A percentile compares a stretch with the other conserved stretches of the same genome.
These are phyloP conservation scores for Monosporascus sp. DNA, from an alignment of 2,329 filamentous ascomycete species.

Conservation along the genomic window DNA sequence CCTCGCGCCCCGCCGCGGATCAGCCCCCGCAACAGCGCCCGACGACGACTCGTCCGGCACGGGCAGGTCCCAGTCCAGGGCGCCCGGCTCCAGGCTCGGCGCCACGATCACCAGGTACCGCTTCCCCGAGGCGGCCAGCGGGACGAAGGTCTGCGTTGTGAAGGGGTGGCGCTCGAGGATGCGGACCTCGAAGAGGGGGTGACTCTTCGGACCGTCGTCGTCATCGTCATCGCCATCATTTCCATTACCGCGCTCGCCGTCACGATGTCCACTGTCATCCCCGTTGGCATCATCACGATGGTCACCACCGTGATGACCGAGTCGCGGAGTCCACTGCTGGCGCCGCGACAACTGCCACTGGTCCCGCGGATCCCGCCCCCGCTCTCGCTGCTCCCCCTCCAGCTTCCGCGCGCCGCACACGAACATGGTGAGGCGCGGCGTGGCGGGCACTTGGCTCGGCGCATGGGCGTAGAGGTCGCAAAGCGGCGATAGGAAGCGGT, in stretches of 20 bases:
- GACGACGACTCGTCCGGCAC: conserved; percentile 54
- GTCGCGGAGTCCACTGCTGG: conserved; percentile 9
- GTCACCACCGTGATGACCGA: too few relatives aligned
- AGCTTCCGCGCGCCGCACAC: conserved; percentile 64
- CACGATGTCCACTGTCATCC: too few relatives aligned
- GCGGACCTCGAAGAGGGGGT: conserved; percentile 54
- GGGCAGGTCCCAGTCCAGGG: conserved; percentile 34
- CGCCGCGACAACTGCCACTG: conserved; percentile 8
- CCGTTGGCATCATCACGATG: too few relatives aligned
- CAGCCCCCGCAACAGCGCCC: conserved; percentile 68
- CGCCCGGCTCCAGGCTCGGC: conserved; percentile 58
- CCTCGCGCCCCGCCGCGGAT: conserved; percentile 69
- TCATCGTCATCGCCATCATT: too few relatives aligned
- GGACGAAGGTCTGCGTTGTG: conserved; percentile 90
- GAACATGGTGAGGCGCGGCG: conserved; percentile 81
- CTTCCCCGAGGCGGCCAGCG: conserved; percentile 48
- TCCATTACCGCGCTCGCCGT: too few relatives aligned
- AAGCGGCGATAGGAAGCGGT: conserved; percentile 71
- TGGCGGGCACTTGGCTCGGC: conserved; percentile 51
- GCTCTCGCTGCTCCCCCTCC: conserved; percentile 22
- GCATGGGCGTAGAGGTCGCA: conserved; percentile 65
- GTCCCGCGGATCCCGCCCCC: neutral
- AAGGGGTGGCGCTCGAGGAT: conserved; percentile 90
- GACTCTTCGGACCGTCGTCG: too few relatives aligned
- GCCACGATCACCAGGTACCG: conserved; percentile 85